Base-by-base conservation (phyloP, 1,284 basidiomycete genomes). In the Microbotryum lychnidis-dioicae region DNA sequence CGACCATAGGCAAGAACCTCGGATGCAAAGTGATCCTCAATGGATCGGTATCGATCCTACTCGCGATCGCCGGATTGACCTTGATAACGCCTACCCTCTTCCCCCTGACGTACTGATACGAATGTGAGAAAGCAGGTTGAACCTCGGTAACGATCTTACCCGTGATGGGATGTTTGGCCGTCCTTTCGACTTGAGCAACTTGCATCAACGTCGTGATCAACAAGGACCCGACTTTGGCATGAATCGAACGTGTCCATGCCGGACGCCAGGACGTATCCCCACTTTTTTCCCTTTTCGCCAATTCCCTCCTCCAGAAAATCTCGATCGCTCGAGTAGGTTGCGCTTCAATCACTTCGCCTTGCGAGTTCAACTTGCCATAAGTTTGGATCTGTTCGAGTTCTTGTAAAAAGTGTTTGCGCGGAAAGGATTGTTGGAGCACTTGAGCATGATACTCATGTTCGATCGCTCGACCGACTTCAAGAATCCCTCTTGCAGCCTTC, bases 1-100 rank as follows among this genome's bases (percentile, higher is more conserved):
- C 84, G 2, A 98, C 81, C 94, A 98, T 98, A 9, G 94, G 94
- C 51, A 98, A 80, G 75, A 96, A 90, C 9, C 93, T 87, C 18
- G 94, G 91, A 75, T 94, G 91, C 12, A 97, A 78, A 0, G 88
- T 85, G 57, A 86, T 83, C n/a, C 80, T 77, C 6, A 93, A 73
- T 45, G 79, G 80, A 68, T 97, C 93, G 64, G 83, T 85, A 9
- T 89, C 85, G 62, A 98, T 79, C 3, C 87, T 82, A 23, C 87
- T 83, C 2, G 85, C 80, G 12, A 98, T 86, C 2, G 81, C 83
- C 2, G 87, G 85, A 75, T 97, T 97, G 62, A 96, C 77, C 73
- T 85, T 85, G 74, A 97, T 87, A 46, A 97, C 85, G 46, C 94
- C 94, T 6, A 96, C 81, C 76, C 91, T 94, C 70, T 86, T 86